These are phyloP conservation scores for Fusarium sp. DNA, from an alignment of 2,329 filamentous ascomycete species.

Conservation along the genomic window DNA sequence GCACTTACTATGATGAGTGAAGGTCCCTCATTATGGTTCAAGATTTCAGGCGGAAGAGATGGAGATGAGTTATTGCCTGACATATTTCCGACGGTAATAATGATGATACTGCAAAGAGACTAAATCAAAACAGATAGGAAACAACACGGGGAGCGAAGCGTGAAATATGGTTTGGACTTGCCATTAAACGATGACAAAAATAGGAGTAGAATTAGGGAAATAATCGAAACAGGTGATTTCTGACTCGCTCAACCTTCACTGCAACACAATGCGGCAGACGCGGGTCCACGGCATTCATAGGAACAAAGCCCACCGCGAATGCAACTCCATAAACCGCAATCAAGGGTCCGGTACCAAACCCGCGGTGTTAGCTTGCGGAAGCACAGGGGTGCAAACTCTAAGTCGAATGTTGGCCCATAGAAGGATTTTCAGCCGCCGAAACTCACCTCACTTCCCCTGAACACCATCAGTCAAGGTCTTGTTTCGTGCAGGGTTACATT, in stretches of 20 bases:
- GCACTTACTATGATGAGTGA: background rate
- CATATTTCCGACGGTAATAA: background rate
- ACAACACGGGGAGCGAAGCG: rapidly evolving
- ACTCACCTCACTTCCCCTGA: background rate
- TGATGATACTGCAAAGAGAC: rapidly evolving
- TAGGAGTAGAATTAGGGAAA: background rate
- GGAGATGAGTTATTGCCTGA: background rate
- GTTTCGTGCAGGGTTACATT: background rate
- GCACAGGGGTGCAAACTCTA: background rate
- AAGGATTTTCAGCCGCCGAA: background rate
- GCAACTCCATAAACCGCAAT: background rate
- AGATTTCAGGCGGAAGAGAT: background rate
- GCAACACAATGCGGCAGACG: background rate
- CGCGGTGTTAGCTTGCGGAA: background rate
- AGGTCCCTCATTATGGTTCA: background rate
- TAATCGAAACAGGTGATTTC: background rate
- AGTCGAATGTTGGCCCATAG: background rate
- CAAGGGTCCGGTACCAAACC: background rate
- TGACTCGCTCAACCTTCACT: background rate
- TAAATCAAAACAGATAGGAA: background rate
- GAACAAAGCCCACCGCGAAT: background rate
- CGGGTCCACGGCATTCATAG: background rate
- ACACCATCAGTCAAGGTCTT: too few species aligned
- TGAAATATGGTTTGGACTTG: background rate
- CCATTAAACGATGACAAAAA: background rate